Evolutionary conservation across 2,329 filamentous ascomycete species (phyloP), one percentile per base, ranked within the genome.

Genomic region (Neopestalotiopsis rosae): DNA sequence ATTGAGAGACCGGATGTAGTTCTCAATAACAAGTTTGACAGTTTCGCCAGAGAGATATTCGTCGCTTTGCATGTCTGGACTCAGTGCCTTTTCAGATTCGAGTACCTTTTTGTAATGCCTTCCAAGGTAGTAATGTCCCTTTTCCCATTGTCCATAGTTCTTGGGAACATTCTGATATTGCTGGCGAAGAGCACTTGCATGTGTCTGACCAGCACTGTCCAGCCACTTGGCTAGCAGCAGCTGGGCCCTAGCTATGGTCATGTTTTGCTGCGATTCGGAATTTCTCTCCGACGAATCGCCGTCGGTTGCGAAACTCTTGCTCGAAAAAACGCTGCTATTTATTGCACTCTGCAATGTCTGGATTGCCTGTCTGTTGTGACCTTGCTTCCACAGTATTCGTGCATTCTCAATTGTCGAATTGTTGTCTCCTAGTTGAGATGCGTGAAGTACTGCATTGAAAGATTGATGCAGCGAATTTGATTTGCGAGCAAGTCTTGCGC

Each of bases 21-120:
- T 98, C 76, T 98, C 94, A 72, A 98, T 93, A 45, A 99, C 93
- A 17, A 98, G 87, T 76, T 95, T 80, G 2, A 94, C 91, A 24
- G 91, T 89, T 78, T 98, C 95, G 52, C 96, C 97, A 12, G 89
- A 93, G 67, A 96, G 81, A 74, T 90, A 94, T 69, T 88, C 86
- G 67, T 94, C 91, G 57, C 88, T 91, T 79, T 97, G 94, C 71
- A 95, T 94, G 34, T 91, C 89, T 20, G 89, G 85, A 49, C 92
- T 90, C 66, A 97, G 88, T 1, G 88, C 84, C 79, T 94, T 95
- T 79, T 98, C 94, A 0, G 94, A 93, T 75, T 98, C 95, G 3
- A 98, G 84, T 4, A 98, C 88, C 80, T 98, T 99, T 79, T 97
- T 97, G 86, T 99, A 99, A 80, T 98, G 94, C 61, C 95, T 94